Evolutionary conservation across 768 basidiomycete species (phyloP), one percentile per base, ranked within the genome.

Genomic region (Exsudoporus frostii): DNA sequence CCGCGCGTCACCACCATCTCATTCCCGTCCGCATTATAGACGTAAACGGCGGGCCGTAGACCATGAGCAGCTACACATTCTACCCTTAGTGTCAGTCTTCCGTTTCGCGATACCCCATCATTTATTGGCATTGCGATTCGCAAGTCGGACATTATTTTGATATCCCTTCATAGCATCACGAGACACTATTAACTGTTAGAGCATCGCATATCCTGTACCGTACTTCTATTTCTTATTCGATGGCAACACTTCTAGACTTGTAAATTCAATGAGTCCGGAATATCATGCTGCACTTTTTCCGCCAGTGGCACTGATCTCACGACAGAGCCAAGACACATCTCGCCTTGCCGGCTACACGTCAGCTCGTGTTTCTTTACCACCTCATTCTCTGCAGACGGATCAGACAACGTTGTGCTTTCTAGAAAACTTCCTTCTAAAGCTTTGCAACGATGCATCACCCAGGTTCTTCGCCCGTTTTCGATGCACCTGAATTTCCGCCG

Each of bases 161-260:
- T 72, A 69, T 69, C 66, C 64, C 57, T 55, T 54, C 64, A 65
- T 67, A 62, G 68, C 63, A 79, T 77, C 65, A 82, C 83, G 81
- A 83, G 81, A 81, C 80, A 81, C 74, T 80, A 63, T 74, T 78
- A 72, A 73, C 64, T 70, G 62, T 62, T 82, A 83, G 83, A 85
- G 83, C 83, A 83, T 82, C 81, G 81, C 80, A 83, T 73, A 78
- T 70, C 71, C 48, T 72, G 74, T 74, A 75, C 65, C 63, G 66
- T 73, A 76, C 65, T 66, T 54, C 55, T 56, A 65, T 66, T 60
- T 63, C 48, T 45, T 71, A 63, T 68, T 70, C 27, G 42, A 58
- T 54, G 51, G 41, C 40, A 54, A 53, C 40, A 51, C 37, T 55
- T 17, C 30, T 58, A 57, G 57, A 55, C 36, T 29, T 52, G 59